Base-by-base conservation (phyloP, 2,329 filamentous ascomycete genomes). In the Venturia effusa region DNA sequence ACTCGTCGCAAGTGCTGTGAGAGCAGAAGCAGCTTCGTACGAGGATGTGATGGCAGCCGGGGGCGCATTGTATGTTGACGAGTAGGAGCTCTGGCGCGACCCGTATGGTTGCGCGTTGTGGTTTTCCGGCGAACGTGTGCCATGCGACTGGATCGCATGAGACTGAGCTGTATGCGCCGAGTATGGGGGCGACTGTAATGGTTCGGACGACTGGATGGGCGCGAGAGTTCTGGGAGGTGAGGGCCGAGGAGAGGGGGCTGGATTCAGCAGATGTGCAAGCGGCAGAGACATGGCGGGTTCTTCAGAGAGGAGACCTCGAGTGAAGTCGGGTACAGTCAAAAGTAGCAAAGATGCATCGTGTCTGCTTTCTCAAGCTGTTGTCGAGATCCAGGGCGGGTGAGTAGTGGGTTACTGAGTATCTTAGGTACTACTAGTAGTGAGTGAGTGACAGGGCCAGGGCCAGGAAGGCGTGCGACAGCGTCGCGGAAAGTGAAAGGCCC, bases 201-300 rank as follows among this genome's bases (percentile, higher is more conserved):
- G 64, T 8, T 45, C 34, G n/a, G 45, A 41, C 15, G 61, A 45
- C 13, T 32, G 43, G 41, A 55, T 57, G 51, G 59, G 51, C 27
- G 51, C 51, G 30, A 34, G 37, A 22, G 63, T n/a, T 61, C 41
- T 59, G 13, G 22, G n/a, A 48, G 34, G 51, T 32, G 61, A 63
- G 40, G 59, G 41, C 45, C 51, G 48, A 61, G 59, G 32, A 41
- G 64, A 59, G 45, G 71, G 68, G 59, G 70, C 70, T 22, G 74
- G 74, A 67, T 76, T 76, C 65, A 76, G 71, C 64, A 76, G 70
- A 30, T 70, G 70, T 30, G 74, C 74, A 27, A 71, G 67, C 63
- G 66, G 70, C 64, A 70, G 68, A 32, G 69, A 67, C 69, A 71
- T 70, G 62, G 63, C 61, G 19, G 32, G 40, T n/a, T 60, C 19